Conservation (phyloP, 2,329 filamentous ascomycete species). For the Metarhizium anisopliae region DNA sequence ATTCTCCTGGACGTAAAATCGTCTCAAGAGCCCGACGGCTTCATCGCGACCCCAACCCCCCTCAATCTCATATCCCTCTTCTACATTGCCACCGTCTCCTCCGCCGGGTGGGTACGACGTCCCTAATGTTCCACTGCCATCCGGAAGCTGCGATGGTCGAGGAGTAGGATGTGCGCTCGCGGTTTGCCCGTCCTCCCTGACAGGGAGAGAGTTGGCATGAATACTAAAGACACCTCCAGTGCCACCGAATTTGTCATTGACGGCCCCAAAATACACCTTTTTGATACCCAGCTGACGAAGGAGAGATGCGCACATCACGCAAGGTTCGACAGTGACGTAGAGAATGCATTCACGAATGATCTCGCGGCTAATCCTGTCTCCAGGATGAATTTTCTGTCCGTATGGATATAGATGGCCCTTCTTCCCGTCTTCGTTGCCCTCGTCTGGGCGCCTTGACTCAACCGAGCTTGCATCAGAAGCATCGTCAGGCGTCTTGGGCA, state of each 20-base stretch:
- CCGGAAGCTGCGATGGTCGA: conserved; percentile 25
- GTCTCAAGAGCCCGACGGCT: conserved; percentile 81
- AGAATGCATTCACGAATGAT: conserved; percentile 66
- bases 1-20: conserved; percentile 98
- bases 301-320: conserved; percentile 95
- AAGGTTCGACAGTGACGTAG: conserved; percentile 97
- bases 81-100: conserved; percentile 59
- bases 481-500: conserved; percentile 8
- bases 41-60: conserved; percentile 86
- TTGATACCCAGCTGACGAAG: conserved; percentile 81
- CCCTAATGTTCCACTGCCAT: conserved; percentile 26
- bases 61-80: conserved; percentile 71
- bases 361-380: conserved; percentile 51
- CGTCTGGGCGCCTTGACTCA: conserved; percentile 21
- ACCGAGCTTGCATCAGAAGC: conserved; percentile 15
- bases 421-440: conserved; percentile 43
- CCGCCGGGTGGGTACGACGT: conserved; percentile 27
- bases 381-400: conserved; percentile 48
- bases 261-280: conserved; percentile 88
- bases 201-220: conserved; percentile 52
- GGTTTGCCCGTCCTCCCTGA: conserved; percentile 25
- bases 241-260: conserved; percentile 95
- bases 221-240: conserved; percentile 89
- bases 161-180: conserved; percentile 31
- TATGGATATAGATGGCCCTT: conserved; percentile 52